Evolutionary conservation across 176 grass and related monocot genomes (phyloP).

Genomic region (Thinopyrum elongatum): DNA sequence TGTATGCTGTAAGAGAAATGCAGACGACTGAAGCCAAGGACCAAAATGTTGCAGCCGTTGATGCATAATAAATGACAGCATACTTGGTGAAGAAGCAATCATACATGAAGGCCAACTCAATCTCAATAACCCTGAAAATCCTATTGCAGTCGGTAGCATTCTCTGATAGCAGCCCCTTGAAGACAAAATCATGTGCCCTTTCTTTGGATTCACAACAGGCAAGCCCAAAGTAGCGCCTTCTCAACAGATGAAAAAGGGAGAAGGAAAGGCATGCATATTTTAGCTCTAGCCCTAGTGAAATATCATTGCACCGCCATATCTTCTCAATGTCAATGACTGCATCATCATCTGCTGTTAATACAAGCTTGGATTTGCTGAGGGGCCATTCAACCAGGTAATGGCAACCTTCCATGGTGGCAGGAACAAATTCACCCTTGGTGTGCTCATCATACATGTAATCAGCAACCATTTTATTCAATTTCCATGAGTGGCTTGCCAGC

Average conservation of each 20-base stretch:
- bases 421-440: not conserved
- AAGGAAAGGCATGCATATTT: conserved; percentile 37
- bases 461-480: conserved; percentile 26
- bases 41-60: not conserved
- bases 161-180: no score
- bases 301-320: not conserved
- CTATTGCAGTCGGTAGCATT: no score
- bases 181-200: conserved; percentile 26
- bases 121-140: no score
- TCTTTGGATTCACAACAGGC: not conserved
- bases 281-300: not conserved
- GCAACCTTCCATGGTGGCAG: conserved; percentile 27
- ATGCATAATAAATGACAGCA: no score
- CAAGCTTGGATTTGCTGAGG: not conserved
- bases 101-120: no score
- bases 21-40: not conserved
- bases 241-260: conserved; percentile 24
- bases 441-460: conserved; percentile 34
- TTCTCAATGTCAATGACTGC: conserved; percentile 18
- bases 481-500: conserved; percentile 7
- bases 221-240: conserved; percentile 29
- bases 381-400: conserved; percentile 34
- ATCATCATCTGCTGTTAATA: not conserved
- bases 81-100: no score
- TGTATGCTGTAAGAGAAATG: not conserved